Evolutionary conservation across 768 basidiomycete genomes (phyloP).

Genomic region (Coprinellus micaceus): DNA sequence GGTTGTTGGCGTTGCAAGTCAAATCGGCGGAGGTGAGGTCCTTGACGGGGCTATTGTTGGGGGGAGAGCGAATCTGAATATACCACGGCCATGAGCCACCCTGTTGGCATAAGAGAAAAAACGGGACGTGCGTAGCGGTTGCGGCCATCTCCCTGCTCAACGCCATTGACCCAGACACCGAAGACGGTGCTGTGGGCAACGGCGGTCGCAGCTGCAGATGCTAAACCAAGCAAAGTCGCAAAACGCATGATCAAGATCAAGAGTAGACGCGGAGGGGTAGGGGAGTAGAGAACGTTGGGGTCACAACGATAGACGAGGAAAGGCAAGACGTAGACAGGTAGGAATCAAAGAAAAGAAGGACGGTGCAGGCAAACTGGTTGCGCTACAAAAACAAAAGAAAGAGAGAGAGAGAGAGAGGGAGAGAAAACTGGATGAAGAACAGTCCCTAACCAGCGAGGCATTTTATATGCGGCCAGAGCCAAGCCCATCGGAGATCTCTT

Average conservation of each 20-base stretch:
- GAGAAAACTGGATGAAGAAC: too few species aligned
- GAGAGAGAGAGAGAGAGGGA: too few species aligned
- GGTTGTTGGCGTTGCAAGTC: constrained; percentile 31
- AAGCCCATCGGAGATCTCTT: too few species aligned
- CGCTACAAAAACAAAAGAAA: too few species aligned
- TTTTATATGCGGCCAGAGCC: too few species aligned
- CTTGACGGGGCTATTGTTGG: constrained; percentile 34
- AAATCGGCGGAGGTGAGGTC: constrained; percentile 27
- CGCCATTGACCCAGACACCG: constrained; percentile 35
- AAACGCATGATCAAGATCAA: constrained; percentile 20
- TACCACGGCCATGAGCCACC: too few species aligned
- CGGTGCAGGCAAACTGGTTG: too few species aligned
- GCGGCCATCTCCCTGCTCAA: constrained; percentile 32
- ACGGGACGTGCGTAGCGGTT: constrained; percentile 20
- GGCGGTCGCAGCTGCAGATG: constrained; percentile 20
- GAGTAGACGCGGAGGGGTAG: neutral
- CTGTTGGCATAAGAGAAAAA: neutral
- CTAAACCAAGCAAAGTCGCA: constrained; percentile 16
- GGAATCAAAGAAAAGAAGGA: neutral
- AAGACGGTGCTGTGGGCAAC: constrained; percentile 33
- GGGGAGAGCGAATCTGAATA: constrained; percentile 37
- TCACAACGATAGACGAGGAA: constrained; percentile 1
- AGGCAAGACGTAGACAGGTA: neutral
- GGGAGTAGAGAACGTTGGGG: neutral
- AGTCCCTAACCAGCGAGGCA: too few species aligned